Conservation (phyloP, 106 monocot species). For the Acanthochlamys bracteata region DNA sequence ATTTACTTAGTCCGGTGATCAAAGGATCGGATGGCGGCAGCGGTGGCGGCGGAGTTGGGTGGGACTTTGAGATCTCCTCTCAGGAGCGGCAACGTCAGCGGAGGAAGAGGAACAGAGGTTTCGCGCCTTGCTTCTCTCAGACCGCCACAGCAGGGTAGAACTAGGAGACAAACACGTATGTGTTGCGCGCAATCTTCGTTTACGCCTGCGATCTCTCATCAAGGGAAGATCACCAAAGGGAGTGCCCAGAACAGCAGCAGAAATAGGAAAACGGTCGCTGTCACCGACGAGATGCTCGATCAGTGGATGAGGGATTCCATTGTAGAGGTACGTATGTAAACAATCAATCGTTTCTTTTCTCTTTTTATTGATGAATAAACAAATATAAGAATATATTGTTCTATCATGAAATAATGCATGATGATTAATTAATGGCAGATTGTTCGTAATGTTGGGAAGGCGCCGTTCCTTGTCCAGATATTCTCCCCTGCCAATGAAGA, state of each 20-base stretch:
- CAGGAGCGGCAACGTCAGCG: too few relatives aligned
- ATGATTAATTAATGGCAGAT: neutral
- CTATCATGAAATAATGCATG: neutral
- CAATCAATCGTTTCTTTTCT: neutral
- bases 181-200: too few relatives aligned
- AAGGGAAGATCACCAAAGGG: neutral
- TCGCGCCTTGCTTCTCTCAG: too few relatives aligned
- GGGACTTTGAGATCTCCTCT: neutral
- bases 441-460: neutral
- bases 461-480: neutral
- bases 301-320: conserved; percentile 1
- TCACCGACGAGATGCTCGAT: neutral
- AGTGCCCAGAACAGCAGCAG: neutral
- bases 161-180: too few relatives aligned
- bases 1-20: too few relatives aligned
- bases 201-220: too few relatives aligned
- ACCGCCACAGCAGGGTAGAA: too few relatives aligned
- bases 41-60: neutral
- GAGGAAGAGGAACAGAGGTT: too few relatives aligned
- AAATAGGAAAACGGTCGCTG: neutral
- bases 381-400: neutral
- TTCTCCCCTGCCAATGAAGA: neutral
- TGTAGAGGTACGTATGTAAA: neutral
- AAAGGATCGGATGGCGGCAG: neutral
- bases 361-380: neutral